Base-by-base conservation (phyloP, 78 protist genomes). In the Tieghemostelium lacteum region DNA sequence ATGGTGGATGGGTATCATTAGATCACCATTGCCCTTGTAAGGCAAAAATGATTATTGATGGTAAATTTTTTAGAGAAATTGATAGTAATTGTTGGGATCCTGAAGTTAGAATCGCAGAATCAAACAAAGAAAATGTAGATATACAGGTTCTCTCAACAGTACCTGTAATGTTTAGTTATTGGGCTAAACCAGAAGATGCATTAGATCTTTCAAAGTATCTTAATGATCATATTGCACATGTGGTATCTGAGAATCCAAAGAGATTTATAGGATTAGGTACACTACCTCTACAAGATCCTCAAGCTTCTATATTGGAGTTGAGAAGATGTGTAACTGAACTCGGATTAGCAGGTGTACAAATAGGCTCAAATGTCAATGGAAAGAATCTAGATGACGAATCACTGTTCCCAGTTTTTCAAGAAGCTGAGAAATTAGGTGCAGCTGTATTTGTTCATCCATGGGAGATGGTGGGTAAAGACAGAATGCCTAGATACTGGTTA, bases 391-490 rank as follows among this genome's bases (percentile, higher is more conserved):
- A 93, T 72, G 97, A 96, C 19, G 76, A 88, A 49, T 67, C 70
- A 45, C 54, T 97, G 10, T 95, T 83, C 40, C 98, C 99, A 22
- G 39, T 97, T 20, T 97, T 85, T 39, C 74, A 92, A 36, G 96
- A 94, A 39, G 92, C 95, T 2, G 96, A 78, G 77, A 73, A 52
- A 65, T 29, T 88, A 3, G 93, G 93, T 26, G 97, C 96, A 1
- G 52, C 93, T 33, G 60, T 97, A 0, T 95, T 97, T 49, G 94
- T 97, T 6, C 99, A 97, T 74, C 99, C 99, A n/a, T 97, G 99
- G 99, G 97, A 97, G 62, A 93, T 91, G 97, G n/a, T 64, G 31
- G 87, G 83, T 24, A 37, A 26, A 10, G 95, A 92, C 19, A 74
- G 92, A 33, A 76, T 76, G 91, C 78, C 67, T 0, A 34, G 66